Evolutionary conservation across 495 filamentous ascomycete species (phyloP), one percentile per base, ranked within the genome.

Genomic region (Podospora anserina): DNA sequence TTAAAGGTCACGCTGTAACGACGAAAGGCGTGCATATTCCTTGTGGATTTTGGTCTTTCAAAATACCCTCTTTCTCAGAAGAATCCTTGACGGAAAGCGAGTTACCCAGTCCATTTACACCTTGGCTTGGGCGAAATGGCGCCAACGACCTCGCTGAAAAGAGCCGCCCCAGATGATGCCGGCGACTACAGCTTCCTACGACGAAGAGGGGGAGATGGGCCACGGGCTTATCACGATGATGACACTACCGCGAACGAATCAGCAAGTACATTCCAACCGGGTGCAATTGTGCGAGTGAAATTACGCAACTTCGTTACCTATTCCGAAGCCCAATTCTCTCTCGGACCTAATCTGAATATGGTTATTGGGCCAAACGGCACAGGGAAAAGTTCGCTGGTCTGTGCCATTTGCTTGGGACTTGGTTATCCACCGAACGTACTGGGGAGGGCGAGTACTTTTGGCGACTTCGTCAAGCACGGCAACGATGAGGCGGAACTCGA

Each of bases 361-460:
- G 88, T 99, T 66, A 97, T 99, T 72, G 95, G 95, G 0, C 95
- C 95, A 9, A 99, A 99, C 75, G 95, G 95, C 58, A 97, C 95
- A 0, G 95, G 95, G 58, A 99, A 99, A 77, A 97, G 93, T 82
- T 97, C 96, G 0, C 86, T 99, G 34, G 95, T 99, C 32, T 98
- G 95, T 79, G 95, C 96, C 30, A 96, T 99, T 69, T 98, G 96
- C 79, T 79, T 99, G 15, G 95, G 95, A 6, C 80, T 99, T 32
- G 95, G 95, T 44, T 97, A 88, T 84, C 84, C 87, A 3, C 88
- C 95, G 32, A 84, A 89, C 82, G 88, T 94, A 72, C 84, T 99
- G 23, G 96, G 96, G 18, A 89, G 95, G 56, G 93, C 95, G 15
- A 94, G 91, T 75, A 87, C 93, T 32, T 78, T 92, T 32, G 87